phyloP scores from a whole-genome alignment of 768 basidiomycete genomes.

The Boletus vermiculosoides region DNA sequence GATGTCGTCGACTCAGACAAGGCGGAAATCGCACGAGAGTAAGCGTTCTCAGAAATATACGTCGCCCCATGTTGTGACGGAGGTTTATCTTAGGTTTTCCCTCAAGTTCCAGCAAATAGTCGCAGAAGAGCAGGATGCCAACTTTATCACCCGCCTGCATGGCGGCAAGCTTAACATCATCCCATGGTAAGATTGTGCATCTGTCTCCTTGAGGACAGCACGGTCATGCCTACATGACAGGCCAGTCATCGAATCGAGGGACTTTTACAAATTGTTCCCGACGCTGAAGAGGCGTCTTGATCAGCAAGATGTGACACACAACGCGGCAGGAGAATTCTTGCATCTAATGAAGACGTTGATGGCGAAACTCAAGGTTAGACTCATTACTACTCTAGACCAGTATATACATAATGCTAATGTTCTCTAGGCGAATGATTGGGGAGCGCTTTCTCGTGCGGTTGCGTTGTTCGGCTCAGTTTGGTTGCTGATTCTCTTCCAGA shows the following conservation, averaged over 20 bases:
- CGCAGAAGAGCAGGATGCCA: slow-evolving; percentile 54
- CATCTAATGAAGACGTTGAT: slow-evolving; percentile 58
- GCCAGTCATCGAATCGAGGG: slow-evolving; percentile 60
- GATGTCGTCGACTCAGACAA: slow-evolving; percentile 64
- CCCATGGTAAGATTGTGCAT: slow-evolving; percentile 42
- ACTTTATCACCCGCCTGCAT: slow-evolving; percentile 61
- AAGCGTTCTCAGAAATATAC: slow-evolving; percentile 14
- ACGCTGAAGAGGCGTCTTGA: slow-evolving; percentile 47
- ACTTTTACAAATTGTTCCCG: slow-evolving; percentile 55
- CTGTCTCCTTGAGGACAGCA: not conserved
- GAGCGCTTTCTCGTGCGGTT: slow-evolving; percentile 53
- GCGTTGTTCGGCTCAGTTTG: not conserved
- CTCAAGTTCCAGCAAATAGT: slow-evolving; percentile 61
- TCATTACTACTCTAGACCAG: not conserved
- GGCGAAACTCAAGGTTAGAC: slow-evolving; percentile 59
- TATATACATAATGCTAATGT: not conserved
- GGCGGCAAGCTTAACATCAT: slow-evolving; percentile 53
- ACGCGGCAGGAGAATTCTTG: slow-evolving; percentile 51
- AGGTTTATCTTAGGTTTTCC: slow-evolving; percentile 41
- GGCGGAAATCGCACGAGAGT: slow-evolving; percentile 58
- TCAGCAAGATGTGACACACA: slow-evolving; percentile 47
- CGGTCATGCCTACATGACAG: not conserved
- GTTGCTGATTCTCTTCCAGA: slow-evolving; percentile 28
- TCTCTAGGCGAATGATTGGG: slow-evolving; percentile 59
- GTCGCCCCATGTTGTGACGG: not conserved